Evolutionary conservation across 352 stramenopile genomes (phyloP), one percentile per base, ranked within the genome.

Genomic region (Blastocystis hominis): DNA sequence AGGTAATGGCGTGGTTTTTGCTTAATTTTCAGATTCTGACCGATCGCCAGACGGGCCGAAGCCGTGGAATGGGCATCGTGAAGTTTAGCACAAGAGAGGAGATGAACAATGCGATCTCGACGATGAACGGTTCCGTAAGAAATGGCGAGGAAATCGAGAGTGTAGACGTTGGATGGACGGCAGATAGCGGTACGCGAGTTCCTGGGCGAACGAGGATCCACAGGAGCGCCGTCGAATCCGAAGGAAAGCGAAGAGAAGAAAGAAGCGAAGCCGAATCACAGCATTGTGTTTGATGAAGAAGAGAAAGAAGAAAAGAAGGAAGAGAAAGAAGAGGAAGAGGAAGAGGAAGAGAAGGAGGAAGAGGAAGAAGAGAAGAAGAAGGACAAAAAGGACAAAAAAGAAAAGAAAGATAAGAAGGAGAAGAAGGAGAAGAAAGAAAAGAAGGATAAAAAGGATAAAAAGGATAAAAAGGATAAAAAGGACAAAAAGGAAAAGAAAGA

Each of bases 281-380:
- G 20, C 20, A 53, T 61, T n/a, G 54, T 89, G 0, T 30, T 46
- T n/a, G 54, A 88, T 36, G 54, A 53, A 0, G 34, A 46, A 0
- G n/a, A 89, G 3, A 75, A 88, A 20, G 24, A 50, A 5, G 36
- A 54, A 34, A 88, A 72, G 36, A 66, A 79, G n/a, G 30, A 89
- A 20, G 44, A 53, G 9, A 89, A 86, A 63, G 75, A 89, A 54
- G 24, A 77, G 42, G 81, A 89, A 7, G 50, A 89, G 80, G 3
- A 61, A 40, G 17, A 89, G 34, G 17, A 78, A 24, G 84, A 88
- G 6, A n/a, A 89, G 40, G 72, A 56, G 24, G 24, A 69, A 15
- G 61, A 69, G 15, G 61, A 69, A 15, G 61, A 69, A 30, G 61
- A 69, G 15, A 69, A 69, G 17, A 59, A 20, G 7, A 17, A 78